Base-by-base conservation (phyloP, 192 early-diverging fungal genomes). In the Mortierella hygrophila region DNA sequence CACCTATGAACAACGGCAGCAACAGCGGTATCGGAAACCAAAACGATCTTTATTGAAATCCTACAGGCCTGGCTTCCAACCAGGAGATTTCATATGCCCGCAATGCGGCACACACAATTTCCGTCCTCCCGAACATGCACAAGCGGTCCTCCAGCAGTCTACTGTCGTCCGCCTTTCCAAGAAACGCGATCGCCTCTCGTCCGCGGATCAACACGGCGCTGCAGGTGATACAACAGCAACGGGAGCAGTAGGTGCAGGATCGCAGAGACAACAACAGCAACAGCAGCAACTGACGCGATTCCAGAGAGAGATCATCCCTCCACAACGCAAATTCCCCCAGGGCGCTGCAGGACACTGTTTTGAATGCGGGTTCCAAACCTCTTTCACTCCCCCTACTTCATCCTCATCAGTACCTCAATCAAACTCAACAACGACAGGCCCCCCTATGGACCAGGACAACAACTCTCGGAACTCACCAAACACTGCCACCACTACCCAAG, bases 51-150 rank as follows among this genome's bases (percentile, higher is more conserved):
- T 38, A 21, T 15, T 69, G 29, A 81, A 76, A 37, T 42, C 63
- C 54, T 81, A 81, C 44, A 37, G 54, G 0, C 84, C 79, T 11
- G 79, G 79, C 55, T 86, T 81, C 38, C 55, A 40, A 42, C 71
- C 70, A 15, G 84, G 84, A 23, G 84, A 86, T 52, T 86, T 86
- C 47, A 78, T 86, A 18, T 86, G 84, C 37, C 84, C 84, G 0
- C 84, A 81, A 38, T 86, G 84, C 26, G 84, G 84, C 20, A 86
- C 60, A 44, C 84, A 86, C n/a, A 86, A 86, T 32, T 73, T 74
- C 41, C 78, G 84, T 4, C 71, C 78, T 3, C 79, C 84, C 5
- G 84, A 86, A 57, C 60, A 76, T 13, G 68, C 15, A 38, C 46
- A 75, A 1, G 52, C 69, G n/a, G 42, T 29, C 3, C 54, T 26